Conservation (phyloP, 257 asterid genomes). For the Gynochthodes officinalis region DNA sequence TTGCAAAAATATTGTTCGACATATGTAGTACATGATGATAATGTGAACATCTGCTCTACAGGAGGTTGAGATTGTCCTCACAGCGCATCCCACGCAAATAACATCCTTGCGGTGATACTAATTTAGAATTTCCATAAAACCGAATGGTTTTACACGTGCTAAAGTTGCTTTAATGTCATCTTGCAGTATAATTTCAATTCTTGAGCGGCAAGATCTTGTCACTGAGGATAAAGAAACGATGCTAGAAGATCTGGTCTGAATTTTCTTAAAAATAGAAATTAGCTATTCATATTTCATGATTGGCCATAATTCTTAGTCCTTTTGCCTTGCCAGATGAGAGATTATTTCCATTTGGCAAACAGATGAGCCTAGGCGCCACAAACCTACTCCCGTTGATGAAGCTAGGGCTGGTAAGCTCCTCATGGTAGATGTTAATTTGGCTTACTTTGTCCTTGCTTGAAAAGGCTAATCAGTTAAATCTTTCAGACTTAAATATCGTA, state of each 20-base stretch:
- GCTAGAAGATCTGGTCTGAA: too few species aligned
- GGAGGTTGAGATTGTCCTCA: too few species aligned
- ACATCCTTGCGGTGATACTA: too few species aligned
- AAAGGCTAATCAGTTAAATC: conserved; percentile 7
- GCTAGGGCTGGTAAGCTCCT: conserved; percentile 83
- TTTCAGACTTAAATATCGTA: conserved; percentile 81
- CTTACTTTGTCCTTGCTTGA: conserved; percentile 6
- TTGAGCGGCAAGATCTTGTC: too few species aligned
- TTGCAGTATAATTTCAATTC: too few species aligned
- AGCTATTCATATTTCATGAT: conserved; percentile 3
- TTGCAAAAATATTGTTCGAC: too few species aligned
- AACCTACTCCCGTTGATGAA: conserved; percentile 98
- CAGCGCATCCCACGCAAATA: too few species aligned
- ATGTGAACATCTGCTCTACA: too few species aligned
- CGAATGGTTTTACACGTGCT: too few species aligned
- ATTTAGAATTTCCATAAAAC: too few species aligned
- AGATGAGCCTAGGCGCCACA: conserved; percentile 96
- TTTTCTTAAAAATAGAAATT: neutral
- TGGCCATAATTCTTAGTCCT: conserved; percentile 16
- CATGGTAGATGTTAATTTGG: conserved; percentile 9
- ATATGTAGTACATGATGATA: conserved; percentile 2
- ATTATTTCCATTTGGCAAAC: conserved; percentile 97
- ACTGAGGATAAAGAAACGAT: too few species aligned
- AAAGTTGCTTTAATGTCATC: too few species aligned
- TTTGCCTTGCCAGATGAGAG: conserved; percentile 72